Evolutionary conservation across 2,329 filamentous ascomycete genomes (phyloP).

Genomic region (Colletotrichum nymphaeae): DNA sequence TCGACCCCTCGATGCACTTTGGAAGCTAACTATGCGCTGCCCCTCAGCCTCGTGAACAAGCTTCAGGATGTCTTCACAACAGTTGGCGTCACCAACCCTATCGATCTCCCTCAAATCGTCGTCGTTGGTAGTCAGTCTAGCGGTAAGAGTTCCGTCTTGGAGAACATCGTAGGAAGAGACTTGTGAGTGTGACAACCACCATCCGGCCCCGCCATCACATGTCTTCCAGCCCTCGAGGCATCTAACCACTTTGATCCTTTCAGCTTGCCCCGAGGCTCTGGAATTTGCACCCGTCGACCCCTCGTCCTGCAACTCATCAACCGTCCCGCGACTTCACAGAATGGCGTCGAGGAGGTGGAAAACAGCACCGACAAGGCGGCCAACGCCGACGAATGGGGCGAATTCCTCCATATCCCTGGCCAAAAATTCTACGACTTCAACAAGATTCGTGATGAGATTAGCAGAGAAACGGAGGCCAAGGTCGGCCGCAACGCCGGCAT

Average conservation of each 20-base stretch:
- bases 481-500: slow-evolving; percentile 97
- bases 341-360: slow-evolving; percentile 77
- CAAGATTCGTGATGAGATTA: slow-evolving; percentile 98
- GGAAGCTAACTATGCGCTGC: slow-evolving; percentile 30
- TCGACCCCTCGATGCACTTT: slow-evolving; percentile 28
- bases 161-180: slow-evolving; percentile 98
- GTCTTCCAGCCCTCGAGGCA: slow-evolving; percentile 5
- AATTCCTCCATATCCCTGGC: slow-evolving; percentile 97
- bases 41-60: slow-evolving; percentile 88
- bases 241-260: slow-evolving; percentile 42
- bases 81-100: slow-evolving; percentile 98
- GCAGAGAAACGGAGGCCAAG: slow-evolving; percentile 95
- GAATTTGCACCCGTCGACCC: slow-evolving; percentile 95
- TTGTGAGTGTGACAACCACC: slow-evolving; percentile 75
- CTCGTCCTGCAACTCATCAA: slow-evolving; percentile 99
- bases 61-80: slow-evolving; percentile 99
- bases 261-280: slow-evolving; percentile 95
- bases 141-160: slow-evolving; percentile 98
- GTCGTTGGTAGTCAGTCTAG: slow-evolving; percentile 99
- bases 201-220: slow-evolving; percentile 34
- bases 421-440: slow-evolving; percentile 99
- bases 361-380: slow-evolving; percentile 84
- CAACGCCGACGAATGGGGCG: slow-evolving; percentile 96
- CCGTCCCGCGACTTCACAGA: slow-evolving; percentile 74
- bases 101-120: slow-evolving; percentile 97